Evolutionary conservation across 257 asterid genomes (phyloP).

Genomic region (Solanum medicagineum): DNA sequence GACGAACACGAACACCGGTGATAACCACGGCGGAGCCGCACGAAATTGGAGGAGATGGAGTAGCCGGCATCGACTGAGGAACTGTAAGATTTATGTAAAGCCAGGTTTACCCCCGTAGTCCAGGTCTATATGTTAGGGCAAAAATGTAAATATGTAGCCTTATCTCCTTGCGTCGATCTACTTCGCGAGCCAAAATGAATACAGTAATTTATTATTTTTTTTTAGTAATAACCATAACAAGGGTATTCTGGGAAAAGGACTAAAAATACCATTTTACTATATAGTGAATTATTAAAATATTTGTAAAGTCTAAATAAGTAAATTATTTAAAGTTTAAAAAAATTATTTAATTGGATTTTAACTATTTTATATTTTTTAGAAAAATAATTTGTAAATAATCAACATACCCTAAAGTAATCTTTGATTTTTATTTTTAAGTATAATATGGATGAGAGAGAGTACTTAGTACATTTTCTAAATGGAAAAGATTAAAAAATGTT

Average conservation of each 20-base stretch:
- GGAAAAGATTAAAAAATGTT: too few relatives aligned
- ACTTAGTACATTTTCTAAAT: too few relatives aligned
- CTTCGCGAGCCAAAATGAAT: not conserved
- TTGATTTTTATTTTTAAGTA: too few relatives aligned
- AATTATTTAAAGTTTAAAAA: too few relatives aligned
- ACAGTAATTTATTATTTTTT: not conserved
- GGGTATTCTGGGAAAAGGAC: not conserved
- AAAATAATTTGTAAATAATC: too few relatives aligned
- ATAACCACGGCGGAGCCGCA: not conserved
- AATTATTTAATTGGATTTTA: too few relatives aligned
- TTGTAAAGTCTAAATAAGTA: too few relatives aligned
- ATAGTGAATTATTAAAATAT: too few relatives aligned
- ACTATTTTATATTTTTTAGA: too few relatives aligned
- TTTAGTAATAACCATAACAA: not conserved
- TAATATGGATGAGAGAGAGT: too few relatives aligned
- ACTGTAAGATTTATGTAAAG: not conserved
- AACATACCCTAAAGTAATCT: too few relatives aligned
- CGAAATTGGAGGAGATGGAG: not conserved
- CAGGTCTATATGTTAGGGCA: not conserved
- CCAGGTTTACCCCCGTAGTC: not conserved
- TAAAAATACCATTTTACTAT: too few relatives aligned
- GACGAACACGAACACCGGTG: not conserved
- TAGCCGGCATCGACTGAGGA: not conserved
- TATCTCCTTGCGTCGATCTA: not conserved
- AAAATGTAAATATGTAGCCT: not conserved